A percentile compares a stretch with the other conserved stretches of the same genome.
Conservation (phyloP, 306 rosid species). For the Acacia acuminata region DNA sequence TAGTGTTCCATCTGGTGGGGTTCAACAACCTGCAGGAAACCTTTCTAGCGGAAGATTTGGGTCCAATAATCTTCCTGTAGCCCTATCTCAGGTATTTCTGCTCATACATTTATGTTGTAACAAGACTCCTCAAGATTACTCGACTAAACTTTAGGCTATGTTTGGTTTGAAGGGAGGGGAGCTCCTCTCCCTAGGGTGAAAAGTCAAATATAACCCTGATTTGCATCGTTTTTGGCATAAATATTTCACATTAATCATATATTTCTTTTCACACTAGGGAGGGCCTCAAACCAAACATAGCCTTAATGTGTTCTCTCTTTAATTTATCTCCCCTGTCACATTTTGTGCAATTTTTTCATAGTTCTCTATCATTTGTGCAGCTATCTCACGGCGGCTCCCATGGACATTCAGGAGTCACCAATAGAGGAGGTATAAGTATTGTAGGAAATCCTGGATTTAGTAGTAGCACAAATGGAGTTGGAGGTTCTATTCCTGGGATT, state of each 20-base stretch:
- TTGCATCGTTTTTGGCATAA: too few species aligned
- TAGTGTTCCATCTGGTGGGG: constrained; percentile 84
- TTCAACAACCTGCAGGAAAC: constrained; percentile 87
- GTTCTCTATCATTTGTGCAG: constrained; percentile 50
- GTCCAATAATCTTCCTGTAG: constrained; percentile 84
- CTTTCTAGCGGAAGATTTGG: constrained; percentile 87
- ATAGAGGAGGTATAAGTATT: constrained; percentile 96
- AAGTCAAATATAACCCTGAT: too few species aligned
- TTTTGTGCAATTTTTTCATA: not conserved
- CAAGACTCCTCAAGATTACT: constrained; percentile 9
- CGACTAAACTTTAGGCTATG: constrained; percentile 2
- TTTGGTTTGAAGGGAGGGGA: too few species aligned
- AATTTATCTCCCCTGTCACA: constrained; percentile 4
- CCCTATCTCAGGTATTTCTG: constrained; percentile 77
- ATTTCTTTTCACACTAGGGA: too few species aligned
- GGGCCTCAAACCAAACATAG: too few species aligned
- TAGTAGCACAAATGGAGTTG: constrained; percentile 94
- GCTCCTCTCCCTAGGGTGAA: too few species aligned
- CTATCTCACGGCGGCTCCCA: constrained; percentile 87
- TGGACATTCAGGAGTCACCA: constrained; percentile 86
- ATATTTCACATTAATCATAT: too few species aligned
- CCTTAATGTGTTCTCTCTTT: constrained; percentile 21
- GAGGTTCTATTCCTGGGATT: constrained; percentile 98
- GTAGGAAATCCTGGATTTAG: constrained; percentile 97
- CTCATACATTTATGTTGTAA: not conserved